phyloP scores from a whole-genome alignment of 1,284 basidiomycete species.

The Cryptococcus sp. region DNA sequence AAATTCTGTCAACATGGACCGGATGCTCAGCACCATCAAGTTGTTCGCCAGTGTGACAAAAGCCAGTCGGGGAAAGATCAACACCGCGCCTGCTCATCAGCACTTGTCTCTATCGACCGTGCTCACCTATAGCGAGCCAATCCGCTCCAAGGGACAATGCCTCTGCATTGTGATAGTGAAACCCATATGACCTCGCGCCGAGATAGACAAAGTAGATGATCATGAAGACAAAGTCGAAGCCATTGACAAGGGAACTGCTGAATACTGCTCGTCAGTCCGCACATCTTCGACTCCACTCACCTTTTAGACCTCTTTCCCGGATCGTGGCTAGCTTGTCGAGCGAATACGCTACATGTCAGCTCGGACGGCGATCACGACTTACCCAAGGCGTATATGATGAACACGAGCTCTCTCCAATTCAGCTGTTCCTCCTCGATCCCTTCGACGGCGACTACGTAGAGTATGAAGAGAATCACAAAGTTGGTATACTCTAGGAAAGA shows the following conservation, averaged over 20 bases:
- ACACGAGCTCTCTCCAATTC: slow-evolving; percentile 61
- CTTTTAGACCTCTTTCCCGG: slow-evolving; percentile 84
- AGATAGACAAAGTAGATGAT: slow-evolving; percentile 67
- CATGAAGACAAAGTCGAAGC: slow-evolving; percentile 79
- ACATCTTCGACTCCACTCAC: slow-evolving; percentile 12
- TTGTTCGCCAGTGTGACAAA: slow-evolving; percentile 85
- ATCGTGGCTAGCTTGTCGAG: slow-evolving; percentile 88
- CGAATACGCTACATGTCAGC: slow-evolving; percentile 70
- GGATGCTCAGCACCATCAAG: slow-evolving; percentile 52
- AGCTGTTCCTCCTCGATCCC: slow-evolving; percentile 57
- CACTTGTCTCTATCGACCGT: background rate
- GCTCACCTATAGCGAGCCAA: slow-evolving; percentile 36
- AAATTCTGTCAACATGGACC: slow-evolving; percentile 47
- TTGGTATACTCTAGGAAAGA: slow-evolving; percentile 80
- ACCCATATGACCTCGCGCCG: slow-evolving; percentile 64
- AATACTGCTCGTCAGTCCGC: slow-evolving; percentile 24
- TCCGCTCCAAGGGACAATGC: slow-evolving; percentile 52
- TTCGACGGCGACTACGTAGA: slow-evolving; percentile 79
- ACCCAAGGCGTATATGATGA: slow-evolving; percentile 77
- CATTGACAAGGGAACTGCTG: slow-evolving; percentile 53
- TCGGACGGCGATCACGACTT: slow-evolving; percentile 6
- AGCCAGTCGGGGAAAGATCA: slow-evolving; percentile 80
- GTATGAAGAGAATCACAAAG: slow-evolving; percentile 73
- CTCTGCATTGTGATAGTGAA: slow-evolving; percentile 54
- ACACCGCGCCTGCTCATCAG: slow-evolving; percentile 61